Conservation (phyloP, 179 eudicot genomes). For the Silene noctiflora region DNA sequence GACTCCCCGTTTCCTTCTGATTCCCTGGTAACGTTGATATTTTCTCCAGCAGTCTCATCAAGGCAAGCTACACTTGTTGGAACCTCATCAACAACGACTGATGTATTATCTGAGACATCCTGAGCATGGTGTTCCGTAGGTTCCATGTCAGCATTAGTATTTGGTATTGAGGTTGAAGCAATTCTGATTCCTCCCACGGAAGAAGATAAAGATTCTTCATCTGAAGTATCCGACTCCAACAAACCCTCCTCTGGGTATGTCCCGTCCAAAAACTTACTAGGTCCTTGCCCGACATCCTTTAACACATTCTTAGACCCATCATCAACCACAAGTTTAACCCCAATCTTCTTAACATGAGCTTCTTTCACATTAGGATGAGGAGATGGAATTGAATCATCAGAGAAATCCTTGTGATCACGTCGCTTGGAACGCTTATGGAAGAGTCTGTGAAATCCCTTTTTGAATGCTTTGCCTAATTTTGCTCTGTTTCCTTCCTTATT, state of each 20-base stretch:
- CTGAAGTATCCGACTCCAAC: conserved; percentile 36
- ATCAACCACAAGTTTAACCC: conserved; percentile 51
- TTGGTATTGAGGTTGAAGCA: conserved; percentile 18
- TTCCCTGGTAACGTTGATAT: background rate
- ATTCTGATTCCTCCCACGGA: conserved; percentile 25
- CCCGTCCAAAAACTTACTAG: conserved; percentile 27
- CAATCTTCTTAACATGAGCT: conserved; percentile 30
- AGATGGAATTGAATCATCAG: conserved; percentile 34
- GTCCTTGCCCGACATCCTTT: conserved; percentile 55
- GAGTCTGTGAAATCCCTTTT: conserved; percentile 54
- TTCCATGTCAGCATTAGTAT: conserved; percentile 5
- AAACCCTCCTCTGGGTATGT: conserved; percentile 16
- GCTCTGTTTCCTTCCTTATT: conserved; percentile 34
- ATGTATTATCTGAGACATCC: background rate
- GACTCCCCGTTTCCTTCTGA: conserved; percentile 18
- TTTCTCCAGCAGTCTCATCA: conserved; percentile 2
- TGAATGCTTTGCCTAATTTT: conserved; percentile 29
- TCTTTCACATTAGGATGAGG: conserved; percentile 40
- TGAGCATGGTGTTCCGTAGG: background rate
- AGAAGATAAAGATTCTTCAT: conserved; percentile 38
- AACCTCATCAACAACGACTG: background rate
- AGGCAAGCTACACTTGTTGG: background rate
- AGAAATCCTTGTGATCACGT: conserved; percentile 27
- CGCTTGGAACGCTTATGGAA: conserved; percentile 43
- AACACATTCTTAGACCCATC: conserved; percentile 46